Base-by-base conservation (phyloP, 257 asterid genomes). In the Lithospermum erythrorhizon region DNA sequence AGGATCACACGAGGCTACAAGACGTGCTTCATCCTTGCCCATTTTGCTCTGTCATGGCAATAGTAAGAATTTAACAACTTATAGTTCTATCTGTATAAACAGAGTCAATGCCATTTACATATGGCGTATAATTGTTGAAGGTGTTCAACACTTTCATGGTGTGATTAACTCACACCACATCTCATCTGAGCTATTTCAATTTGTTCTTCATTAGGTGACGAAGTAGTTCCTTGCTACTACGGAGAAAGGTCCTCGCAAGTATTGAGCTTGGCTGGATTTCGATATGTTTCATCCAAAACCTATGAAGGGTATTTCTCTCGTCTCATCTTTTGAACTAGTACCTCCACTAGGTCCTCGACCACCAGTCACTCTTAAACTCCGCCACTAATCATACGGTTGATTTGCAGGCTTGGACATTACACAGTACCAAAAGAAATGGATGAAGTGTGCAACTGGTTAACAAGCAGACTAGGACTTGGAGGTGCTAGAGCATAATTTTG, bases 11-110 rank as follows among this genome's bases (percentile, higher is more conserved):
- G 99, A 91, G 49, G 85, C 90, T 45, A 77, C 79, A 53, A 78
- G 97, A 65, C 94, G 95, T 29, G 98, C 98, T 67, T 87, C 95
- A 45, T 82, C 87, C 37, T 82, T 91, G 73, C 98, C 98, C 30
- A 88, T 91, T 68, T 55, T 88, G 72, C 89, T 91, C 69, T 79
- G 94, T 51, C 98, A 91, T 55, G 98, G 98, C 71, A 87, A 65
- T 47, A 75, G 97, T 91, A 86, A 41, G 95, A 73, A 25, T 19
- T 59, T 55, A 29, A 63, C 18, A 64, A n/a, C 55, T 55, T 62
- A 25, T 6, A 13, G 4, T 48, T 23, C 18, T 0, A 6, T 25
- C 6, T 37, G 25, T 19, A 47, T 21, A 1, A 21, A 53, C 54
- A 15, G 19, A 0, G 57, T 55, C 19, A 21, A 16, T 27, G 59